Conservation (phyloP, 345 rosid species). For the Litchi chinensis region DNA sequence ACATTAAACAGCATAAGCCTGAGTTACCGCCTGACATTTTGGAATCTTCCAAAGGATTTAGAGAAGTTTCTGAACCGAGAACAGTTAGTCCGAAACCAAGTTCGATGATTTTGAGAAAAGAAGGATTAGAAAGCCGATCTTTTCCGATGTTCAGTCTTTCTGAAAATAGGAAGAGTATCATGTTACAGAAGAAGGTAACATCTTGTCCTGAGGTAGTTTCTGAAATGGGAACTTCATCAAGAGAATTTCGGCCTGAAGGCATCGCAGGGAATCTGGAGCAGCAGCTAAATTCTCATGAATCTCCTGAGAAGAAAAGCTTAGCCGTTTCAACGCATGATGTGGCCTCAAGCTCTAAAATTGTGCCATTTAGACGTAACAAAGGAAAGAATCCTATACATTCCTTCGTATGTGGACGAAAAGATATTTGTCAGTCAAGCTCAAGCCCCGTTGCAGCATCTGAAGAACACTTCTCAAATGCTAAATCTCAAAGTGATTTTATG, state of each 20-base stretch:
- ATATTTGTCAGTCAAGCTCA: slow-evolving; percentile 24
- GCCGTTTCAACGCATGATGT: slow-evolving; percentile 33
- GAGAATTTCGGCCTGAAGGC: slow-evolving; percentile 31
- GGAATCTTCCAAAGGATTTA: slow-evolving; percentile 23
- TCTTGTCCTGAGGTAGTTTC: slow-evolving; percentile 13
- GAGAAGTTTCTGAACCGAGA: slow-evolving; percentile 28
- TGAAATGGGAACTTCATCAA: slow-evolving; percentile 22
- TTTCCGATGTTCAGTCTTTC: slow-evolving; percentile 34
- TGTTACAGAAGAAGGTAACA: slow-evolving; percentile 21
- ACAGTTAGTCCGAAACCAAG: slow-evolving; percentile 18
- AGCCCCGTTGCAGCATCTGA: slow-evolving; percentile 25
- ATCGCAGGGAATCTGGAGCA: slow-evolving; percentile 23
- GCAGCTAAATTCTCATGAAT: slow-evolving; percentile 28
- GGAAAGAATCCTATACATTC: slow-evolving; percentile 27
- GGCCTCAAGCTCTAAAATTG: slow-evolving; percentile 50
- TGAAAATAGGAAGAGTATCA: slow-evolving; percentile 13
- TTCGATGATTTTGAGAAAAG: slow-evolving; percentile 30
- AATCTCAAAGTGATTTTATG: slow-evolving; percentile 28
- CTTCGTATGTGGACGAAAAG: slow-evolving; percentile 27
- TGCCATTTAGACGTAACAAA: slow-evolving; percentile 27
- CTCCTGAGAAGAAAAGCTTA: slow-evolving; percentile 27
- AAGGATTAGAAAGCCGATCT: slow-evolving; percentile 27
- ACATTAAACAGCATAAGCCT: slow-evolving; percentile 19
- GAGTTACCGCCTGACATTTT: slow-evolving; percentile 26
- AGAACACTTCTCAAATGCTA: slow-evolving; percentile 24